Base-by-base conservation (phyloP, 2,329 filamentous ascomycete species). In the Lasiodiplodia gonubiensis region DNA sequence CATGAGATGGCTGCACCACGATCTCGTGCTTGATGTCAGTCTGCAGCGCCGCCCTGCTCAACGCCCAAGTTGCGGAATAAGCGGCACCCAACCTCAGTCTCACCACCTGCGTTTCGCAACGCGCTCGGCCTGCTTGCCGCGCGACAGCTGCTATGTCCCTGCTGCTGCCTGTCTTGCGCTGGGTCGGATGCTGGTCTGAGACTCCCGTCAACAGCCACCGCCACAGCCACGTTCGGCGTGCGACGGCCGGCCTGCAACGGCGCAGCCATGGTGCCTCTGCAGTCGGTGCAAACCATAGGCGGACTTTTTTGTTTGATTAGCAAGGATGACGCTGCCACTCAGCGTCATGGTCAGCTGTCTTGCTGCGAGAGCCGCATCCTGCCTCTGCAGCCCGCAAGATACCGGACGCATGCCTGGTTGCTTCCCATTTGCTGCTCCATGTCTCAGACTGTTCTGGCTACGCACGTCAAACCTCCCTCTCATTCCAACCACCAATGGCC, bases 21-120 rank as follows among this genome's bases (percentile, higher is more conserved):
- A 60, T 60, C 57, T 60, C 57, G 57, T 60, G 57, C 59, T 63
- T 63, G 59, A 63, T 63, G 59, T 63, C 59, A 63, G 46, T 35
- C 42, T 63, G 59, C 59, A 63, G 46, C 27, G 16, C 35, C 25
- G 39, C 25, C 39, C 37, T 7, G 35, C 21, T 16, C 35, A n/a
- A 14, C 16, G 37, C 18, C 37, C 21, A 39, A n/a, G n/a, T 2
- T 5, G 59, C 59, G 59, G 42, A 27, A 51, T 37, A 51, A 63
- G 59, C 59, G 59, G 59, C 42, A 51, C 18, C 54, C 25, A n/a
- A 35, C 14, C n/a, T 18, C 54, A n/a, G 48, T 30, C 18, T n/a
- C 53, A 37, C 30, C 53, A 27, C 11, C 53, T n/a, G 37, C 53
- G 42, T 46, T 46, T 46, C 7, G 42, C 42, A n/a, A 46, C 42